These are phyloP conservation scores for Cutaneotrichosporon sp. DNA, from an alignment of 1,284 basidiomycete species.

Conservation along the genomic window DNA sequence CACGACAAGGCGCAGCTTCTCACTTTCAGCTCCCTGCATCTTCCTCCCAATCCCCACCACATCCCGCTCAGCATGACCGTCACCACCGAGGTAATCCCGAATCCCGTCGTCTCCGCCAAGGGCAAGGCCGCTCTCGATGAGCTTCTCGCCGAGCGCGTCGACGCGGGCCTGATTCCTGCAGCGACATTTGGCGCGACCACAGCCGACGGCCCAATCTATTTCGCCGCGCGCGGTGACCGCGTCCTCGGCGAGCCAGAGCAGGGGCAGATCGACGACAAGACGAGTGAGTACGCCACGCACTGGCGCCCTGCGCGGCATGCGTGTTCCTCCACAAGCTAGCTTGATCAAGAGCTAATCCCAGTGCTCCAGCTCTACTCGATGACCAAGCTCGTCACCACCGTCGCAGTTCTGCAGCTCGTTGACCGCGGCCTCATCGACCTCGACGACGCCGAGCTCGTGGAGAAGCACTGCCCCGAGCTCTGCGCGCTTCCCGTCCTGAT, in stretches of 20 bases:
- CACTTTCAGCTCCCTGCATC: neutral
- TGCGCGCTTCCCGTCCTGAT: constrained; percentile 19
- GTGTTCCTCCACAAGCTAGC: too few species aligned
- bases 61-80: neutral
- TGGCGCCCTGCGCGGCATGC: neutral
- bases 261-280: constrained; percentile 34
- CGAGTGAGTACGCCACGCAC: constrained; percentile 38
- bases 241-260: constrained; percentile 34
- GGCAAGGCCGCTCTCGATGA: constrained; percentile 33
- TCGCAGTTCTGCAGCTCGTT: constrained; percentile 26
- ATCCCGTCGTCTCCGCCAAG: constrained; percentile 19
- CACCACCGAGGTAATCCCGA: neutral
- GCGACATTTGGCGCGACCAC: constrained; percentile 39
- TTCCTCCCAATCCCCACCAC: neutral
- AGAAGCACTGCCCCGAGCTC: constrained; percentile 19
- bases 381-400: constrained; percentile 48
- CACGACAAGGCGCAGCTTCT: too few species aligned
- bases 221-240: constrained; percentile 33
- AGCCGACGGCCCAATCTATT: constrained; percentile 37
- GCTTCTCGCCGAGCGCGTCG: constrained; percentile 24
- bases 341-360: constrained; percentile 10
- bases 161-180: constrained; percentile 30
- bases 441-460: constrained; percentile 12
- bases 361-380: constrained; percentile 35
- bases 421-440: constrained; percentile 27